These are phyloP conservation scores for Penicillium nucicola DNA, from an alignment of 495 filamentous ascomycete genomes.

Conservation along the genomic window DNA sequence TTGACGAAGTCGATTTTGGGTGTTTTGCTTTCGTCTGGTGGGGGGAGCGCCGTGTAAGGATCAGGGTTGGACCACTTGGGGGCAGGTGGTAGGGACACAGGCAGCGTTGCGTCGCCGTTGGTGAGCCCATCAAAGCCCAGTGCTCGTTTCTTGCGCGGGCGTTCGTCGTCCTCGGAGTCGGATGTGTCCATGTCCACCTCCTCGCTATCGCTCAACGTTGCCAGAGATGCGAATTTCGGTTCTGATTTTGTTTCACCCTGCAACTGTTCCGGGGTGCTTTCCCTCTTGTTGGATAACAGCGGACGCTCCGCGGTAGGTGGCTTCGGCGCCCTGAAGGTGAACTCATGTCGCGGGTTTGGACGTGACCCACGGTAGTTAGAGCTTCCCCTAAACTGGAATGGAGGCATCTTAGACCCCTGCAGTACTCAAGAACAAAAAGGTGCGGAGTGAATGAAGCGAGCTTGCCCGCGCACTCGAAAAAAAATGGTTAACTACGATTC, in stretches of 20 bases:
- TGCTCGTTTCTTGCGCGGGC: constrained; percentile 49
- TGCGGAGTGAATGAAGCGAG: not conserved
- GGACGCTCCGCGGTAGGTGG: constrained; percentile 44
- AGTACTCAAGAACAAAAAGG: not conserved
- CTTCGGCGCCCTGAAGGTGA: constrained; percentile 44
- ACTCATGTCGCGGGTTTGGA: constrained; percentile 29
- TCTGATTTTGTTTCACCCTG: constrained; percentile 25
- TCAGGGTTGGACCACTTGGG: constrained; percentile 95
- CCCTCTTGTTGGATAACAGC: constrained; percentile 34
- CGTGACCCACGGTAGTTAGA: constrained; percentile 22
- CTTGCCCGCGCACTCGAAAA: not conserved
- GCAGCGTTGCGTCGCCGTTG: constrained; percentile 26
- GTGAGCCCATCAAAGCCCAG: constrained; percentile 42
- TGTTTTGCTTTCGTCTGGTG: constrained; percentile 55
- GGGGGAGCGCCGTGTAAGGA: constrained; percentile 80
- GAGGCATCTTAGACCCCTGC: constrained; percentile 19
- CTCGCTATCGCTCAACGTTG: constrained; percentile 70
- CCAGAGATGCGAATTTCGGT: constrained; percentile 45
- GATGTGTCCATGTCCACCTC: constrained; percentile 65
- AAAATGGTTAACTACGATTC: not conserved
- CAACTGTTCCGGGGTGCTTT: constrained; percentile 38
- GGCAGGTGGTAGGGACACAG: constrained; percentile 23
- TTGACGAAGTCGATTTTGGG: constrained; percentile 80
- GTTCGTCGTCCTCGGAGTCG: constrained; percentile 44
- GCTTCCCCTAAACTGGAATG: constrained; percentile 42